Base-by-base conservation (phyloP, 352 stramenopile genomes). In the Thraustotheca clavata region DNA sequence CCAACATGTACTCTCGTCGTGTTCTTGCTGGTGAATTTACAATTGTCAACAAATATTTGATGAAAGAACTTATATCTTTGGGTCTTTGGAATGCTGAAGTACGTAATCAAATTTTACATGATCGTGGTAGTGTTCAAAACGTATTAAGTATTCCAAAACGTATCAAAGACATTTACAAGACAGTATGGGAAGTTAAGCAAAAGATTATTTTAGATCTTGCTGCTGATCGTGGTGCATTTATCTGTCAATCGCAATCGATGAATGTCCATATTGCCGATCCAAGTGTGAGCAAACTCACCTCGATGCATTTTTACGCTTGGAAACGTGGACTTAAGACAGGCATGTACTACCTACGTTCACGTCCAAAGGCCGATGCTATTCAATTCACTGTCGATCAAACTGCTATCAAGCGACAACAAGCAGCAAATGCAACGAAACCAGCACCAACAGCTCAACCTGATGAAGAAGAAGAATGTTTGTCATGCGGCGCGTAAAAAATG, bases 221-320 rank as follows among this genome's bases (percentile, higher is more conserved):
- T 4, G 97, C 97, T 16, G 97, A 99, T 73, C 96, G 97, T 46
- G 96, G 95, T 29, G 95, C 97, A 7, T 99, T 91, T 80, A 99
- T 99, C 71, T 99, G 96, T 83, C 97, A 98, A 76, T 97, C 86
- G 70, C 91, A 98, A 74, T 96, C 84, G 54, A 86, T 99, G 50
- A 99, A 99, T 76, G 86, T 99, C 40, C 96, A 99, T 83, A 98
- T 99, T 71, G 96, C 94, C 20, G 96, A 99, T 49, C 95, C 97
- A n/a, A 98, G 78, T 27, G 94, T 96, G 31, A 91, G 86, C 38
- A 99, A 99, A 77, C 80, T 99, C 43, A 99, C 96, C n/a, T 98
- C 90, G 34, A 99, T 99, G 96, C 97, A 99, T 83, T 99, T 99
- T 71, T 99, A 99, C 73, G 92, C 96, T 5, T 99, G 97, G 97